Base-by-base conservation (phyloP, 805 yeast species). In the Metschnikowia similis region DNA sequence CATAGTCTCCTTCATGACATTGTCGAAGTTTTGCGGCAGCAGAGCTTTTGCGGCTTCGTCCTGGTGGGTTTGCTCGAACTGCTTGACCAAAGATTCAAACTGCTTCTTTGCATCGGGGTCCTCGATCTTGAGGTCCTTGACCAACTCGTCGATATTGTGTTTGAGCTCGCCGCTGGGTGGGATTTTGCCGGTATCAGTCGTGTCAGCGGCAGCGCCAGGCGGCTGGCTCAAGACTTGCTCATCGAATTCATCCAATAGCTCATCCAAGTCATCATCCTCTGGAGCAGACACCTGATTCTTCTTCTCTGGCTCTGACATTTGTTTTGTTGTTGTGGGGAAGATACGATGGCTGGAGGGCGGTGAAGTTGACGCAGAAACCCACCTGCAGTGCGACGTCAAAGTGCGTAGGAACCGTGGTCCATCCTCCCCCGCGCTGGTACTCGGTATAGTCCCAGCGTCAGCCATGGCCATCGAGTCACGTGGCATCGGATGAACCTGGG, bases 241-340 rank as follows among this genome's bases (percentile, higher is more conserved):
- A 38, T 85, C 88, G 63, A 87, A 87, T 54, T 90, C 97, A 61
- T 90, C 96, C 46, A 92, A 73, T 52, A 89, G 74, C 59, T 89
- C 96, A 57, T 88, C 96, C 54, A 88, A 76, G 57, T 88, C 95
- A 59, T 84, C 89, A 50, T 84, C 77, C 10, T 67, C 75, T 35
- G 58, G 62, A 6, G 37, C 52, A 32, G 45, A 10, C 30, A 21
- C 30, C 16, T n/a, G 28, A 10, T 41, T 21, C 29, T 32, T 34
- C 17, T 41, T 41, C 6, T 41, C 45, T 27, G 42, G 42, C 21
- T 21, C 17, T 1, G 45, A 14, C 45, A 41, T 41, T 8, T 9
- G 13, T 30, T 16, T 6, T 21, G 31, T 29, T 21, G 42, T 14
- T 39, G 21, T 39, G 26, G 42, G 21, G 42, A 29, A 39, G 32